Evolutionary conservation across 1,284 basidiomycete species (phyloP), one percentile per base, ranked within the genome.

Genomic region (Cryptococcus sp.): DNA sequence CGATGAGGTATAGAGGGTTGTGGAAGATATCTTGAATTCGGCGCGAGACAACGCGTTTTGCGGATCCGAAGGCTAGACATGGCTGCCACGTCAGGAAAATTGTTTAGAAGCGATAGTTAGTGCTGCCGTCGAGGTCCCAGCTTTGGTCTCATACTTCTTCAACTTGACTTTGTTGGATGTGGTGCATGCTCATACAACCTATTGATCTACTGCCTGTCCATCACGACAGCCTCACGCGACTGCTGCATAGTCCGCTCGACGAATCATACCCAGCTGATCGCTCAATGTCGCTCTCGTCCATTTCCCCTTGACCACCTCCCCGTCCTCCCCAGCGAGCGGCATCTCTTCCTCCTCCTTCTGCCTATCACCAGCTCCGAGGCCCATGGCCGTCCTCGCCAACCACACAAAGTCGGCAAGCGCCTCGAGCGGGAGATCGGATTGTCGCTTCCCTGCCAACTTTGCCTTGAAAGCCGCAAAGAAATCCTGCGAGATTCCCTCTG

Each of bases 331-430:
- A 9, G 19, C 32, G 10, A 22, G 7, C 16, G 7, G 34, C 33
- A 34, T 43, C 19, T 48, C 6, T 21, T 35, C 47, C 26, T 52
- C 56, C 22, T 35, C 45, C 10, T 42, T 48, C 11, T 47, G 41
- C 5, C 35, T 45, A 3, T 50, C 4, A 19, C 3, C 37, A 21
- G 3, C 42, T 5, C 21, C 28, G 11, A 22, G 23, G 14, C 35
- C 35, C 28, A 47, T 39, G 3, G 52, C 54, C 6, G 66, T 45
- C 46, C 54, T 60, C 36, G 71, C 50, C 42, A 94, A 76, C 71
- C 85, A 92, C 1, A 79, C 82, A 65, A 93, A 91, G 70, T 95
- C 90, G 1, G 90, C 88, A 65, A 92, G 90, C 0, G 82, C 82
- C 31, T 82, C 79, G 2, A 92, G 76, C 0, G 91, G 82, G 23